A percentile compares a stretch with the other conserved stretches of the same genome.
Evolutionary conservation across 805 yeast genomes (phyloP).

Genomic region (Kluyveromyces wickerhamii): DNA sequence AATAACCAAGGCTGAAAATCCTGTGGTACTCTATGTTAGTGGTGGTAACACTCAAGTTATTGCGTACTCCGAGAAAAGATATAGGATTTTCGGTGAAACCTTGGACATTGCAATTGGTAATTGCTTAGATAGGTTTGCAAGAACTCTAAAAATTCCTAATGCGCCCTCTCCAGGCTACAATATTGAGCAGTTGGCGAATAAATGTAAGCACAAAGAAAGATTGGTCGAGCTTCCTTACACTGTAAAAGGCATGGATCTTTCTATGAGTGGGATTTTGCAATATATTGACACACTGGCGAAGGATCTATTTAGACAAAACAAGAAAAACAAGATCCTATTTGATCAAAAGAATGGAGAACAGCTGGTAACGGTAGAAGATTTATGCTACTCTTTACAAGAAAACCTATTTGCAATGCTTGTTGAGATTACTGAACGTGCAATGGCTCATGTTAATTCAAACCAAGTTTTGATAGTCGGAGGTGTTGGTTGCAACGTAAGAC

Average conservation of each 20-base stretch:
- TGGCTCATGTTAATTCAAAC: conserved; percentile 89
- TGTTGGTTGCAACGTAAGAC: conserved; percentile 88
- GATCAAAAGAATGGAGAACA: conserved; percentile 36
- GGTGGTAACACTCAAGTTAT: conserved; percentile 99
- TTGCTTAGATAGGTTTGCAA: conserved; percentile 91
- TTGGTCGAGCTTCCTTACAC: conserved; percentile 84
- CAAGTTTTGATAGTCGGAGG: conserved; percentile 97
- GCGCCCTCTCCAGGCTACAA: conserved; percentile 97
- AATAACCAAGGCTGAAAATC: conserved; percentile 95
- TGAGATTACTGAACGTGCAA: conserved; percentile 94
- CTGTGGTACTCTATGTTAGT: conserved; percentile 92
- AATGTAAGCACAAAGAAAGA: conserved; percentile 37
- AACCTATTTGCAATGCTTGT: conserved; percentile 92
- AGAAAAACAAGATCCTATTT: conserved; percentile 33
- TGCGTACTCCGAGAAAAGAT: conserved; percentile 89
- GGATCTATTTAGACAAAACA: conserved; percentile 46
- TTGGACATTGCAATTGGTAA: conserved; percentile 96
- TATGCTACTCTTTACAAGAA: conserved; percentile 90
- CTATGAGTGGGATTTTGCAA: conserved; percentile 93
- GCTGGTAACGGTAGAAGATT: conserved; percentile 67
- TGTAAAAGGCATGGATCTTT: conserved; percentile 96
- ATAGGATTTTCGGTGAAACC: conserved; percentile 98
- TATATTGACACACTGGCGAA: conserved; percentile 74
- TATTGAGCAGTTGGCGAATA: conserved; percentile 87
- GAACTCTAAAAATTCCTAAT: conserved; percentile 81